A percentile compares a stretch with the other conserved stretches of the same genome.
These are phyloP conservation scores for Fonsecaea multimorphosa DNA, from an alignment of 2,329 filamentous ascomycete genomes.

Conservation along the genomic window DNA sequence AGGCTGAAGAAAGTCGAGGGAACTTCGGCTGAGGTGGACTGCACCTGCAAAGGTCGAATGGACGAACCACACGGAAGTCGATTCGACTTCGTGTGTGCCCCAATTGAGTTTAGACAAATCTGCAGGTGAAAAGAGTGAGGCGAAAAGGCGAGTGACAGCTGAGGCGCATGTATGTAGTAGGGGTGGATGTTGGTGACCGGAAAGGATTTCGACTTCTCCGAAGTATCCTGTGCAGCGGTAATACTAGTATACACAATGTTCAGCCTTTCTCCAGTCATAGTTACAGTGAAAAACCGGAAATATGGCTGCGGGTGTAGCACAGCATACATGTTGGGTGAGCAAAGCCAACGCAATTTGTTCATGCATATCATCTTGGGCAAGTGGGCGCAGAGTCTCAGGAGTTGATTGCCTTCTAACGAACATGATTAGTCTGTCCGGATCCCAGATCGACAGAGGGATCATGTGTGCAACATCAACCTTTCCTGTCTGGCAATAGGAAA, in stretches of 20 bases:
- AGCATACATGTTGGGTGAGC: not conserved
- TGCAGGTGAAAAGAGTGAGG: conserved; percentile 30
- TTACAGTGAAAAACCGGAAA: not conserved
- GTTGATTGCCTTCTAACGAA: not conserved
- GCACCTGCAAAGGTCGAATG: conserved; percentile 1
- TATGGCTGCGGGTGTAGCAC: conserved; percentile 7
- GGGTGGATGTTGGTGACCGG: not conserved
- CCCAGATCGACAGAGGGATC: conserved; percentile 31
- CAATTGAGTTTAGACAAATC: conserved; percentile 2
- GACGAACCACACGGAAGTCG: conserved; percentile 1
- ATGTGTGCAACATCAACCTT: conserved; percentile 22
- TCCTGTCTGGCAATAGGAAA: conserved; percentile 20
- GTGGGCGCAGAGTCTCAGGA: not conserved
- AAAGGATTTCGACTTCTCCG: not conserved
- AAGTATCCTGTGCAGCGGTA: not conserved
- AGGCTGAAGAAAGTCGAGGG: not conserved
- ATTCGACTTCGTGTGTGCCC: conserved; percentile 10
- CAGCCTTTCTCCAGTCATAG: not conserved
- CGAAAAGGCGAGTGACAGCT: conserved; percentile 15
- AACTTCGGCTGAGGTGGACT: conserved; percentile 6
- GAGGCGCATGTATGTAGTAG: not conserved
- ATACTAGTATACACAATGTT: no score
- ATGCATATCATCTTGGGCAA: conserved; percentile 22
- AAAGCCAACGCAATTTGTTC: not conserved
- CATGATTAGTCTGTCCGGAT: conserved; percentile 23